Percentiles rank a stretch among this genome's conserved stretches.
phyloP scores from a whole-genome alignment of 2,329 filamentous ascomycete species.

The Fusarium citri region DNA sequence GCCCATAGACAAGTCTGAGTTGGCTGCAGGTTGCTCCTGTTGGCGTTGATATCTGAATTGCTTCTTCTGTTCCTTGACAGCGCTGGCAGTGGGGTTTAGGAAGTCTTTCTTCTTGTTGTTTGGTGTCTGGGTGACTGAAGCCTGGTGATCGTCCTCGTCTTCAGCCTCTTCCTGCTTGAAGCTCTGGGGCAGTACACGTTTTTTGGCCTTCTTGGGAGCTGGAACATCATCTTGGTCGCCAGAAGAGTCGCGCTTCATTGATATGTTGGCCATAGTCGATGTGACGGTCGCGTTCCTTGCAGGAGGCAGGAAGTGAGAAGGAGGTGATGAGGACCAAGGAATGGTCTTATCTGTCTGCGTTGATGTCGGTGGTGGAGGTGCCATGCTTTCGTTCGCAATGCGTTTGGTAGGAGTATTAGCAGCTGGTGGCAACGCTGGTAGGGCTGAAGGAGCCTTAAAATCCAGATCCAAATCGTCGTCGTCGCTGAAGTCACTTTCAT shows the following conservation, averaged over 20 bases:
- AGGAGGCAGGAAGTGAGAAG: conserved; percentile 59
- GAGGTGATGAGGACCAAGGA: conserved; percentile 79
- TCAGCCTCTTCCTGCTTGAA: conserved; percentile 53
- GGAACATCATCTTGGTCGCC: conserved; percentile 46
- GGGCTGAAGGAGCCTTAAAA: conserved; percentile 68
- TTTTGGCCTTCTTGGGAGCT: conserved; percentile 62
- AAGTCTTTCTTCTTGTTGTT: conserved; percentile 44
- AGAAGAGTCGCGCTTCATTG: conserved; percentile 58
- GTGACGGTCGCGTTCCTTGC: conserved; percentile 25
- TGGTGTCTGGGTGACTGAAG: conserved; percentile 39
- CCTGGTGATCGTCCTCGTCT: conserved; percentile 50
- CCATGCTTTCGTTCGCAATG: conserved; percentile 42
- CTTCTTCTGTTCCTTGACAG: conserved; percentile 75
- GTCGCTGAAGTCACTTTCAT: conserved; percentile 88
- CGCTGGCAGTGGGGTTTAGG: conserved; percentile 43
- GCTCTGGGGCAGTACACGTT: conserved; percentile 69
- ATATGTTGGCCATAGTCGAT: conserved; percentile 38
- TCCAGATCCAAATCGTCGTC: conserved; percentile 81
- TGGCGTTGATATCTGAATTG: conserved; percentile 70
- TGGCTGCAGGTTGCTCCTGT: conserved; percentile 56
- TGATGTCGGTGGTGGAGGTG: conserved; percentile 46
- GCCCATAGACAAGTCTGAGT: conserved; percentile 42
- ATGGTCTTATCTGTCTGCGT: conserved; percentile 53
- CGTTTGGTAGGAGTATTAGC: conserved; percentile 34
- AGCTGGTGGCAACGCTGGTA: conserved; percentile 52